These are phyloP conservation scores for Hypoxylon sp. DNA, from an alignment of 2,329 filamentous ascomycete species.

Conservation along the genomic window DNA sequence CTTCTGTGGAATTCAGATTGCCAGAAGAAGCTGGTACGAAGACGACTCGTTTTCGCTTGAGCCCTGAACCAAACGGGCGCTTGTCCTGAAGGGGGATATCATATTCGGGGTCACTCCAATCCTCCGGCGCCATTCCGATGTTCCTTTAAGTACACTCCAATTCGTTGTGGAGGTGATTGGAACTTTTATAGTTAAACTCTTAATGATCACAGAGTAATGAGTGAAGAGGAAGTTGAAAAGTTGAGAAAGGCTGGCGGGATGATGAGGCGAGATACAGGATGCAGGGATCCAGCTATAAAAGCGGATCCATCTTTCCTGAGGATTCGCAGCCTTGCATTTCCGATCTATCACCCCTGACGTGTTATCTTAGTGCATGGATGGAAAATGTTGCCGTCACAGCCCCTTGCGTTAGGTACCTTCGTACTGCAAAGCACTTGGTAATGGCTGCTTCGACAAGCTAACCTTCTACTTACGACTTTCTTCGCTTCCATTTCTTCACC, in stretches of 20 bases:
- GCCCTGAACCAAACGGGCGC: slow-evolving; percentile 67
- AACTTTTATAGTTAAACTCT: no score
- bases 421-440: slow-evolving; percentile 9
- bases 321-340: slow-evolving; percentile 39
- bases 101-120: slow-evolving; percentile 55
- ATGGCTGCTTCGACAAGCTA: slow-evolving; percentile 30
- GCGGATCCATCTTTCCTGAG: slow-evolving; percentile 4
- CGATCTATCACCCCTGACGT: slow-evolving; percentile 32
- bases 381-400: slow-evolving; percentile 27
- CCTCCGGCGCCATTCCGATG: slow-evolving; percentile 42
- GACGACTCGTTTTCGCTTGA: slow-evolving; percentile 66
- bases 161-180: no score
- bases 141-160: no score
- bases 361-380: slow-evolving; percentile 12
- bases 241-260: slow-evolving; percentile 18
- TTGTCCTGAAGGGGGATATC: slow-evolving; percentile 66
- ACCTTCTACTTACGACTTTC: slow-evolving; percentile 10
- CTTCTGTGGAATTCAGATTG: slow-evolving; percentile 49
- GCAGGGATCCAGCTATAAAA: slow-evolving; percentile 22
- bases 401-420: slow-evolving; percentile 20
- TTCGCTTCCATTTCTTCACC: slow-evolving; percentile 1
- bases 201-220: not conserved
- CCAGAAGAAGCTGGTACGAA: slow-evolving; percentile 68
- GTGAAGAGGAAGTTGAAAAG: slow-evolving; percentile 13
- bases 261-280: slow-evolving; percentile 31